phyloP scores from a whole-genome alignment of 2,329 filamentous ascomycete genomes.

The Paecilomyces sp. region DNA sequence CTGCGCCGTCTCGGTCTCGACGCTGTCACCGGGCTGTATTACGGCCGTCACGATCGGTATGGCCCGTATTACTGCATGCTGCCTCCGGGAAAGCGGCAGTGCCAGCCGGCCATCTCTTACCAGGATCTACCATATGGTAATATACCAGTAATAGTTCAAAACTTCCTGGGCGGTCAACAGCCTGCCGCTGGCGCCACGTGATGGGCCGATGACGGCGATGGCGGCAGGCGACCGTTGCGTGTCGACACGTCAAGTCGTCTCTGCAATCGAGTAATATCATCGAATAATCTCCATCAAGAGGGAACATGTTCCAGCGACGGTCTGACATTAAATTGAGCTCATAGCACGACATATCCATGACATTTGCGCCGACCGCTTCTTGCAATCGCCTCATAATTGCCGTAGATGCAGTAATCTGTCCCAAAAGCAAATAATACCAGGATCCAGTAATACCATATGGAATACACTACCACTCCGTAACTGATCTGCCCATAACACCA shows the following conservation, averaged over 20 bases:
- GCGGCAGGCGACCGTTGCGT: constrained; percentile 1
- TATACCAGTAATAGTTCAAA: neutral
- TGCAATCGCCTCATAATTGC: neutral
- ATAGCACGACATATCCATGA: neutral
- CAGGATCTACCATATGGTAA: too few relatives aligned
- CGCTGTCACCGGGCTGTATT: constrained; percentile 12
- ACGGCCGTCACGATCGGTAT: constrained; percentile 11
- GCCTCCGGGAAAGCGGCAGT: constrained; percentile 1
- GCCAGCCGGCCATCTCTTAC: neutral
- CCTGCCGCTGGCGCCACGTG: constrained; percentile 20
- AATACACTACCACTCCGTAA: too few relatives aligned
- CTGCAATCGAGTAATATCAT: neutral
- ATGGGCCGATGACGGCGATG: constrained; percentile 15
- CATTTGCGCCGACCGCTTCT: neutral
- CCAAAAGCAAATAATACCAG: too few relatives aligned
- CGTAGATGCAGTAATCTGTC: too few relatives aligned
- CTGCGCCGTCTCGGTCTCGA: constrained; percentile 1
- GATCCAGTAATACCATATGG: too few relatives aligned
- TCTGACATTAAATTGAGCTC: neutral
- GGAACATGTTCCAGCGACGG: neutral
- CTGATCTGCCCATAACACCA: too few relatives aligned
- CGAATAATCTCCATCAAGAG: neutral
- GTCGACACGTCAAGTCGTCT: constrained; percentile 1
- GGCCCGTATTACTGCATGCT: constrained; percentile 7
- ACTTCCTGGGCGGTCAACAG: constrained; percentile 5